Conservation (phyloP, 768 basidiomycete genomes). For the Pleurotus salmoneostramineus region DNA sequence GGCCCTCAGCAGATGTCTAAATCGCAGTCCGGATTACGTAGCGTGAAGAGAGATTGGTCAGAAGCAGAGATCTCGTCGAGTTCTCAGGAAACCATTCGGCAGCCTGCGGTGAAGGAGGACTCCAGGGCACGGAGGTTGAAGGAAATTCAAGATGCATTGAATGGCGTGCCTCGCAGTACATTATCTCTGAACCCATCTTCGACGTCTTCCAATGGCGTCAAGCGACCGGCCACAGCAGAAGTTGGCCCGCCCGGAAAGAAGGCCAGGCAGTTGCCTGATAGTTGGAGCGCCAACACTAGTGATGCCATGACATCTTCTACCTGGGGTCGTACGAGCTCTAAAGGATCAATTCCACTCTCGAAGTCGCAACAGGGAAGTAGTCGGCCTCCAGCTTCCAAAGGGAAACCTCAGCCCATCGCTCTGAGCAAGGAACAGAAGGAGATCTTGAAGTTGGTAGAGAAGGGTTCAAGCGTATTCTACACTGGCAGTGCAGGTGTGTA, state of each 20-base stretch:
- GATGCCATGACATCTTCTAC: background rate
- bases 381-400: conserved; percentile 12
- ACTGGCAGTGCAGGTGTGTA: conserved; percentile 92
- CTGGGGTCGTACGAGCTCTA: background rate
- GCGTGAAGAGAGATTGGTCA: conserved; percentile 63
- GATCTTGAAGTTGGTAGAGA: conserved; percentile 74
- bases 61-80: conserved; percentile 29
- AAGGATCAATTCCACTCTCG: conserved; percentile 1
- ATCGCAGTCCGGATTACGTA: conserved; percentile 56
- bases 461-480: conserved; percentile 82
- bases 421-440: conserved; percentile 85
- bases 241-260: conserved; percentile 41
- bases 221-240: conserved; percentile 29
- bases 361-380: conserved; percentile 7
- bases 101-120: conserved; percentile 15
- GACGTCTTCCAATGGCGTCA: conserved; percentile 22
- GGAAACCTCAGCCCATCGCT: conserved; percentile 41
- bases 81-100: conserved; percentile 15
- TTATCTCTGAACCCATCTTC: conserved; percentile 23
- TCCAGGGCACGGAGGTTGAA: conserved; percentile 39
- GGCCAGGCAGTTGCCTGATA: conserved; percentile 48
- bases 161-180: conserved; percentile 17
- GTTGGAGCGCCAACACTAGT: conserved; percentile 29
- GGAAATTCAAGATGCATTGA: conserved; percentile 56
- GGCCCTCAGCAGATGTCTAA: conserved; percentile 19